These are phyloP conservation scores for carrot (Daucus carota) DNA, from an alignment of 129 eudicot genomes.

Conservation along the genomic window DNA sequence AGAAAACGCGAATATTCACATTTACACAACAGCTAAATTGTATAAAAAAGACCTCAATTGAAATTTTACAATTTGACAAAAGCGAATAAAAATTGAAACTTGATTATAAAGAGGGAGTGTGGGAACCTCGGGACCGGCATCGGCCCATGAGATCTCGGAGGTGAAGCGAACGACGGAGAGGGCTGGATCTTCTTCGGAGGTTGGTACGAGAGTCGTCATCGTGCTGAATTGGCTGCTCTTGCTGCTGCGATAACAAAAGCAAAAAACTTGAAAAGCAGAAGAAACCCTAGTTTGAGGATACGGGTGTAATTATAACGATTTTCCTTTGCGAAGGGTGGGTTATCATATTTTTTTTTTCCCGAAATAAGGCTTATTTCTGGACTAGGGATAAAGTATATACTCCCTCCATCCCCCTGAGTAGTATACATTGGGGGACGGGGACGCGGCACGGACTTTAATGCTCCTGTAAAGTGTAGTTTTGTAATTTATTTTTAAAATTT, in stretches of 20 bases:
- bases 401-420: too few relatives aligned
- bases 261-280: neutral
- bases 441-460: too few relatives aligned
- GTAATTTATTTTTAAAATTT: too few relatives aligned
- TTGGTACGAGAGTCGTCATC: conserved; percentile 85
- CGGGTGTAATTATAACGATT: neutral
- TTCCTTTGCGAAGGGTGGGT: too few relatives aligned
- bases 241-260: conserved; percentile 10
- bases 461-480: too few relatives aligned
- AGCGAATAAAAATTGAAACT: too few relatives aligned
- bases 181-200: conserved; percentile 83
- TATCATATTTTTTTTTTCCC: too few relatives aligned
- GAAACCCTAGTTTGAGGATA: neutral
- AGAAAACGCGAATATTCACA: neutral
- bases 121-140: conserved; percentile 83
- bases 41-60: neutral
- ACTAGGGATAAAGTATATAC: too few relatives aligned
- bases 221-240: conserved; percentile 14
- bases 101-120: too few relatives aligned
- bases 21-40: neutral
- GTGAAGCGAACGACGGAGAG: conserved; percentile 83
- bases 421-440: too few relatives aligned
- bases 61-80: neutral
- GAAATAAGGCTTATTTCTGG: too few relatives aligned
- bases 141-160: conserved; percentile 78